Base-by-base conservation (phyloP, 108 stramenopile species). In the Schizochytrium sp. region DNA sequence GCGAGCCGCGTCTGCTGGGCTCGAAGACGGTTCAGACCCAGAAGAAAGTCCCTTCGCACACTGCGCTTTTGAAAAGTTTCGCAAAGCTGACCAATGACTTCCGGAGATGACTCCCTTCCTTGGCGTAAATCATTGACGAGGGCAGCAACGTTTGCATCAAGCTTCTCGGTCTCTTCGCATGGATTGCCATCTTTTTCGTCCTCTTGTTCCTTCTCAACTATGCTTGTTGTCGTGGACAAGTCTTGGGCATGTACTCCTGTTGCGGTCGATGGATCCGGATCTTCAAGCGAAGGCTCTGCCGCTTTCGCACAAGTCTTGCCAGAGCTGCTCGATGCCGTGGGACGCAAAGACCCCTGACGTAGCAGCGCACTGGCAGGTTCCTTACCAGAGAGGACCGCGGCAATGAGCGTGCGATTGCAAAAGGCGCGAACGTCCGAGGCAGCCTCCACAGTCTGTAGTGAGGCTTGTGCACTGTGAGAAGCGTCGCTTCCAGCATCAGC, bases 381-480 rank as follows among this genome's bases (percentile, higher is more conserved):
- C 51, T 53, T 21, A 23, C 76, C 76, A 6, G 19, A n/a, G 48
- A 83, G 51, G 14, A 83, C 76, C n/a, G 76, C 12, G 45, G 48
- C 76, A 12, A 83, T 53, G 23, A 83, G 28, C 18, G 76, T 53
- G 23, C 51, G 76, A 34, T 83, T 83, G 28, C 48, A 83, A 53
- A 83, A 83, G 3, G 76, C 76, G n/a, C 76, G 76, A 16, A 83
- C 28, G 51, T 83, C 76, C 48, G 76, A 83, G 25, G 76, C 76
- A 12, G 76, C 76, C n/a, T 83, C 76, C 10, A 83, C 76, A 18
- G 19, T 53, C 12, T 28, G 19, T 8, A 83, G 76, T 3, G 76
- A 53, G n/a, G 48, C 23, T 6, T 45, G 76, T 6, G 48, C 45
- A 6, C 10, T 83, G 76, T 23, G n/a, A 12, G 25, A 53, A 16